These are phyloP conservation scores for Leishmania braziliensis DNA, from an alignment of 208 protist genomes.

Conservation along the genomic window DNA sequence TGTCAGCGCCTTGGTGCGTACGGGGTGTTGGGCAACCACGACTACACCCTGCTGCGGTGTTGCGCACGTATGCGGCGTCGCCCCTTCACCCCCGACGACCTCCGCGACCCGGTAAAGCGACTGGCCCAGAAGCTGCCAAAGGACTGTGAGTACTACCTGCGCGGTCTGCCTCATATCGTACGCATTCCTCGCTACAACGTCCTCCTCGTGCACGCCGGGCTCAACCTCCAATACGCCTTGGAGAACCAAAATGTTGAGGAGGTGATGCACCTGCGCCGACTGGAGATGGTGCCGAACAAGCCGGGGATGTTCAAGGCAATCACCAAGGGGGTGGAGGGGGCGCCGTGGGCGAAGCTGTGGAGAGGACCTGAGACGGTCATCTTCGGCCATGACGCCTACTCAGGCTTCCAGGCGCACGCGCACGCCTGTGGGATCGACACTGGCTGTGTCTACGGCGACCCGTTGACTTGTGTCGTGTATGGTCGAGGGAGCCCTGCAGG, in stretches of 20 bases:
- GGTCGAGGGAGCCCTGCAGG: constrained; percentile 41
- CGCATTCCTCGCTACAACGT: constrained; percentile 83
- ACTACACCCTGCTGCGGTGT: constrained; percentile 83
- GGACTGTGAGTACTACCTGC: constrained; percentile 85
- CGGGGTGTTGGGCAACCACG: constrained; percentile 90
- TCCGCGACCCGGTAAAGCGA: constrained; percentile 78
- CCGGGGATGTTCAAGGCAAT: constrained; percentile 45
- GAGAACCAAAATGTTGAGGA: constrained; percentile 78
- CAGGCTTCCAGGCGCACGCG: constrained; percentile 75
- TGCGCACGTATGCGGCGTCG: constrained; percentile 43
- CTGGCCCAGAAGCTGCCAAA: constrained; percentile 69
- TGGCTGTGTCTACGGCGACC: constrained; percentile 87
- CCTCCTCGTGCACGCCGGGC: constrained; percentile 84
- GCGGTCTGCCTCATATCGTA: constrained; percentile 80
- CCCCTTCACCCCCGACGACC: constrained; percentile 54
- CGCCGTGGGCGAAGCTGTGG: constrained; percentile 77
- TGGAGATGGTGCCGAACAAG: constrained; percentile 47
- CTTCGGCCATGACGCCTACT: constrained; percentile 89
- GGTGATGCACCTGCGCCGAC: constrained; percentile 81
- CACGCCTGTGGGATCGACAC: constrained; percentile 88
- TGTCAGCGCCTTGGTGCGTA: constrained; percentile 71
- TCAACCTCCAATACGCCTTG: constrained; percentile 62
- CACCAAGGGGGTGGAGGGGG: constrained; percentile 61
- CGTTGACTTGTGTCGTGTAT: constrained; percentile 82
- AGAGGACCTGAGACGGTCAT: constrained; percentile 81